Base-by-base conservation (phyloP, 352 stramenopile genomes). In the Albugo candida region DNA sequence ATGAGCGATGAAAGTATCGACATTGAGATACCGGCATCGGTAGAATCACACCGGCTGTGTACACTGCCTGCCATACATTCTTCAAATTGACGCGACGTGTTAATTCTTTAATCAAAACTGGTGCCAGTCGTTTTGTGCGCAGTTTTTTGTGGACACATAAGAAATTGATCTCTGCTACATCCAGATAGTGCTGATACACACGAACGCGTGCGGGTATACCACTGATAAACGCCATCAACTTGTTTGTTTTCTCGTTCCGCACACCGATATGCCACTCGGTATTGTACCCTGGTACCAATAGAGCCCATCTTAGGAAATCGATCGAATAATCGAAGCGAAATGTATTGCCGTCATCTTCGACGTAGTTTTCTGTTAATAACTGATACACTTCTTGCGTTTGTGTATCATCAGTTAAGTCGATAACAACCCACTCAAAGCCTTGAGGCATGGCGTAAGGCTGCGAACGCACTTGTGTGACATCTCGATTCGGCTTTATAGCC, bases 51-150 rank as follows among this genome's bases (percentile, higher is more conserved):
- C 96, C 96, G 0, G 94, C 96, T 19, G 96, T 99, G 67, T 99
- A 99, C 2, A 99, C 92, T 5, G 96, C 96, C 64, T 98, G 92
- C 76, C 76, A 93, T 17, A 93, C 63, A 52, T 93, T 47, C 21
- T 55, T 77, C n/a, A 95, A 55, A 64, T 99, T 99, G 11, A 99
- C 93, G 20, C 93, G 66, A 16, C 96, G 70, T n/a, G 95, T 99
- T 47, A 99, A 94, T 64, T 99, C 96, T 71, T 99, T 98, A 65
- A 99, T 99, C 0, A 99, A 67, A 36, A 99, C 94, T 0, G 95
- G 95, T 11, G 95, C 95, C 11, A 99, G 60, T 5, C 95, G 81
- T 70, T 97, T 95, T n/a, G 70, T 66, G 16, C 91, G 68, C 13
- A 99, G 67, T 59, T 97, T 97, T 70, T 99, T 98, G 76, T 99